phyloP scores from a whole-genome alignment of 1,284 basidiomycete species.

The Hemileccinum hortonii region DNA sequence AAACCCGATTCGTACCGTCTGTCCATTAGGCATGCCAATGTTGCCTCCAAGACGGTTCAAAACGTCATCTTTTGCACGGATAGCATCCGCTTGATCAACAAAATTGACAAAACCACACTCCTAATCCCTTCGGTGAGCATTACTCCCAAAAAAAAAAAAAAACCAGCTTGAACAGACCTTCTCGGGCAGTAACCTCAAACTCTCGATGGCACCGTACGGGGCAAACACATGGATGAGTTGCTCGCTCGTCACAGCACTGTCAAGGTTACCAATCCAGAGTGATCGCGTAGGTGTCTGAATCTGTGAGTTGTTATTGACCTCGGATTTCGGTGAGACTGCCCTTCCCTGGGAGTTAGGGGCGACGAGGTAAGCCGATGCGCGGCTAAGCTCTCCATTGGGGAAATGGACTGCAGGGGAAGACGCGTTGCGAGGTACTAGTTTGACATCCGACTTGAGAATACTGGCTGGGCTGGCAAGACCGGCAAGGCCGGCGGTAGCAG shows the following conservation, averaged over 20 bases:
- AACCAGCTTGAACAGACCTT: slow-evolving; percentile 61
- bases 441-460: slow-evolving; percentile 57
- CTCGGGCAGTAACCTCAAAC: slow-evolving; percentile 88
- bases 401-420: slow-evolving; percentile 68
- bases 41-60: slow-evolving; percentile 92
- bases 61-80: slow-evolving; percentile 95
- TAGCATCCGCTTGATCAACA: slow-evolving; percentile 90
- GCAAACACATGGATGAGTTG: slow-evolving; percentile 94
- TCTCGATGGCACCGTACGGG: slow-evolving; percentile 95
- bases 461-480: slow-evolving; percentile 51
- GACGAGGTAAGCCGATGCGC: slow-evolving; percentile 64
- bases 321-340: slow-evolving; percentile 76
- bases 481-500: slow-evolving; percentile 39
- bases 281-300: slow-evolving; percentile 91
- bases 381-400: slow-evolving; percentile 57
- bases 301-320: slow-evolving; percentile 61
- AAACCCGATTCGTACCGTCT: slow-evolving; percentile 94
- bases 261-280: slow-evolving; percentile 97
- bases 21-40: slow-evolving; percentile 89
- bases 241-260: slow-evolving; percentile 89
- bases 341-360: slow-evolving; percentile 66
- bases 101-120: slow-evolving; percentile 99
- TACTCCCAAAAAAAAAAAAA: slow-evolving; percentile 1
- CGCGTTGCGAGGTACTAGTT: slow-evolving; percentile 47
- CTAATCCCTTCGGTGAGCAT: slow-evolving; percentile 40